Percentiles rank a stretch among this genome's conserved stretches.
Conservation (phyloP, 441 rosid genomes). For the Heliophila coronopifolia region DNA sequence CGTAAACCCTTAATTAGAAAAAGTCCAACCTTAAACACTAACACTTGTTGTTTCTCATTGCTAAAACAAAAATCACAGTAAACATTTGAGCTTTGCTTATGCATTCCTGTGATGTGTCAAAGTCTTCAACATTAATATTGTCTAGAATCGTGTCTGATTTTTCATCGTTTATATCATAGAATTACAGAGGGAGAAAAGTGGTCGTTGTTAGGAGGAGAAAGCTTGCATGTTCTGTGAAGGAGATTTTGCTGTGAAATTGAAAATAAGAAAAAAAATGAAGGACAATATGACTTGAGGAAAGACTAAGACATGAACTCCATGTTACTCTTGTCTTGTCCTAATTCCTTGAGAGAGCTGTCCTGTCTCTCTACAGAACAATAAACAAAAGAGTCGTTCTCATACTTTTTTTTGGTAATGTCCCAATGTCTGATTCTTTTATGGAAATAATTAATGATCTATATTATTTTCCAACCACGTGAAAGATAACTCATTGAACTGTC, state of each 20-base stretch:
- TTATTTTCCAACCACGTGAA: conserved; percentile 11
- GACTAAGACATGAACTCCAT: conserved; percentile 30
- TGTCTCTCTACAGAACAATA: conserved; percentile 12
- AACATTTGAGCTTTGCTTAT: too few relatives aligned
- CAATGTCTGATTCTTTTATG: conserved; percentile 20
- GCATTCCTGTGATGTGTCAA: too few relatives aligned
- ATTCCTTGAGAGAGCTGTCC: conserved; percentile 24
- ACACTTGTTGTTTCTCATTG: too few relatives aligned
- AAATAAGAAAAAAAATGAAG: conserved; percentile 3
- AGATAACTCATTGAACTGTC: background rate
- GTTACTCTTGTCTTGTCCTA: conserved; percentile 30
- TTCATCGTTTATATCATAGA: too few relatives aligned
- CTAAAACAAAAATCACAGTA: too few relatives aligned
- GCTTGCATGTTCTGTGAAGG: conserved; percentile 30
- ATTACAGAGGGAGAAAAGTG: too few relatives aligned
- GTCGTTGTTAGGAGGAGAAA: conserved; percentile 16
- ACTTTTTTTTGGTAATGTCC: conserved; percentile 13
- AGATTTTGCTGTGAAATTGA: conserved; percentile 2
- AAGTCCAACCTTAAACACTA: too few relatives aligned
- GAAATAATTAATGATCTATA: too few relatives aligned
- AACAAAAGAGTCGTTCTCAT: conserved; percentile 14
- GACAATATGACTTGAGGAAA: conserved; percentile 24
- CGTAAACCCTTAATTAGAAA: too few relatives aligned
- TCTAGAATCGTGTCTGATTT: too few relatives aligned
- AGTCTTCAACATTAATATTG: too few relatives aligned